Evolutionary conservation across 2,329 filamentous ascomycete species (phyloP), one percentile per base, ranked within the genome.

Genomic region (Fusarium cyanostomum): DNA sequence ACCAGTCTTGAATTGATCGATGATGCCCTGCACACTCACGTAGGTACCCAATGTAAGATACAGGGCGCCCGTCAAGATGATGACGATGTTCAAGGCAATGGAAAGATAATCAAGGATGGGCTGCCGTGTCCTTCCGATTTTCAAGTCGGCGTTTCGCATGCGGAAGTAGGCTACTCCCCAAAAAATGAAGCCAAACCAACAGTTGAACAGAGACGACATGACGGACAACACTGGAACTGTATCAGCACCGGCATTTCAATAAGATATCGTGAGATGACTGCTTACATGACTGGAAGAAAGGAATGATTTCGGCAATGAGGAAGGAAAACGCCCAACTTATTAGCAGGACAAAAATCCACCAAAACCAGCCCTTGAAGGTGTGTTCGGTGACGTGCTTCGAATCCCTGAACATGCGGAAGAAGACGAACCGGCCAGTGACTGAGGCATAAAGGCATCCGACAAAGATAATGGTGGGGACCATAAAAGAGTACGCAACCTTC

Each of bases 111-210:
- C 84, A 2, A 83, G 77, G 38, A 87, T 21, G 7, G 59, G 69
- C 38, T 85, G 85, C 16, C 84, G 79, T 2, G 77, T 79, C 55
- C 80, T 83, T 49, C 84, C 81, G 30, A 84, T 81, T 0, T 80
- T 78, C 0, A 81, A 71, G 6, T 92, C 89, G 3, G 85, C 89
- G 27, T 79, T 79, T 41, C 91, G 83, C 89, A 94, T 92, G 52
- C 90, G 85, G 68, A 93, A 85, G 72, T 92, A 94, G 2, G 91
- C 91, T 1, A 92, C 82, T 8, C 90, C 91, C 91, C 91, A 97
- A 80, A 97, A 97, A 72, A 97, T 96, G 81, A 97, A 97, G 18
- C 94, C 94, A 69, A 94, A 94, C 82, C 93, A 94, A 56, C 91
- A 94, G 78, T 96, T 92, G 73, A 97, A 97, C 1, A 97, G 84